Base-by-base conservation (phyloP, 768 basidiomycete species). In the Dacryopinax primogenitus region DNA sequence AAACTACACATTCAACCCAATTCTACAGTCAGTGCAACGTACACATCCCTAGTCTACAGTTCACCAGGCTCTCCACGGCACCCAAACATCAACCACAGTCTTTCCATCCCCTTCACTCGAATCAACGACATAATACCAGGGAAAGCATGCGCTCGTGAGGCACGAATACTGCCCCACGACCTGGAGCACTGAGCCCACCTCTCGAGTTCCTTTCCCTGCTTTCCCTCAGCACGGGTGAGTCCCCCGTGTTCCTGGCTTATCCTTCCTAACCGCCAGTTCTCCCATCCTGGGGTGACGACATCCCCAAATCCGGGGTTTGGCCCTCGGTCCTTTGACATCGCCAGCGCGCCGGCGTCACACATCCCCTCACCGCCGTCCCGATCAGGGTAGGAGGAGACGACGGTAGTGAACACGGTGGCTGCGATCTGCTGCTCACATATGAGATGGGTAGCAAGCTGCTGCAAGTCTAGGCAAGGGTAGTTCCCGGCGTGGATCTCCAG, bases 41-140 rank as follows among this genome's bases (percentile, higher is more conserved):
- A 44, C 23, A 44, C 41, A 44, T 18, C 4, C 36, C 11, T 37
- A 3, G n/a, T n/a, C n/a, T n/a, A n/a, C 37, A 26, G 26, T 18
- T 58, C 51, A 94, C 91, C 91, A 92, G 0, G 90, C 90, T 74
- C 92, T 94, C 88, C 90, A 91, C 6, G 90, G 83, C 45, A 91
- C 84, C 91, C 91, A 92, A 32, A 92, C 77, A 73, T 92, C 90
- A 21, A 85, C 83, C 7, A 91, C 84, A 32, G 68, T 72, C 37
- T 80, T 78, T 36, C 74, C 76, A 16, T 80, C 81, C 23, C 75
- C 78, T 18, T 77, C 78, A 61, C 64, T 21, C 6, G 82, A 82
- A 68, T 92, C 90, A 1, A 92, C 84, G 21, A 92, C 77, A 71
- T 92, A 92, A 73, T 86, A 90, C 89, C 88, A 92, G 0, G 86